Percentiles rank a stretch among this genome's conserved stretches.
Conservation (phyloP, 768 basidiomycete genomes). For the Hirschioporus abietinus region DNA sequence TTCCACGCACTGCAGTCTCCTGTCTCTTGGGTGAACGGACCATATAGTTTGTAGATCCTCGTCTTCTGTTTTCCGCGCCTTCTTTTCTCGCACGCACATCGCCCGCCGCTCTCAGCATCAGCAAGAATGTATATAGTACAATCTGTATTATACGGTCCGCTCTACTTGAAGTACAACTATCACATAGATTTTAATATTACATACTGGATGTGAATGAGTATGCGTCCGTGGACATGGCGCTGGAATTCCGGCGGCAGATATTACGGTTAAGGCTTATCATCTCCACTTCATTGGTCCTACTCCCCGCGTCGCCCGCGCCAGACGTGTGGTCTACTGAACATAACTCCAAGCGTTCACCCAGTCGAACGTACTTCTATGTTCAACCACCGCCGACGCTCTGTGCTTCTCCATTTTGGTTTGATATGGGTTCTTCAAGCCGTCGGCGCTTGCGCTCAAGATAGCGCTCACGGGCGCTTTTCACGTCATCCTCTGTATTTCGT, state of each 20-base stretch:
- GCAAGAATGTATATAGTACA: constrained; percentile 1
- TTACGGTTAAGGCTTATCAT: background rate
- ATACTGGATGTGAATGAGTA: background rate
- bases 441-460: constrained; percentile 77
- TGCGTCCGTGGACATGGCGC: background rate
- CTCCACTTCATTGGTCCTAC: background rate
- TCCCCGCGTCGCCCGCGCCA: background rate
- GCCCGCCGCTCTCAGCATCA: background rate
- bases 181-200: background rate
- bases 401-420: constrained; percentile 3
- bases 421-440: constrained; percentile 47
- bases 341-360: background rate
- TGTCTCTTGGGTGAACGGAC: background rate
- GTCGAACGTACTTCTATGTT: background rate
- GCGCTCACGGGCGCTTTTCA: constrained; percentile 68
- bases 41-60: background rate
- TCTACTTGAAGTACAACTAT: background rate
- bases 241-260: background rate
- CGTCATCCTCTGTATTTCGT: constrained; percentile 69
- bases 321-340: background rate
- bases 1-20: background rate
- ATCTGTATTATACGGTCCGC: background rate
- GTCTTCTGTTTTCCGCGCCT: background rate
- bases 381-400: constrained; percentile 5
- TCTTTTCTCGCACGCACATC: background rate